A percentile compares a stretch with the other conserved stretches of the same genome.
Conservation (phyloP, 2,329 filamentous ascomycete species). For the Claviceps cyperi region DNA sequence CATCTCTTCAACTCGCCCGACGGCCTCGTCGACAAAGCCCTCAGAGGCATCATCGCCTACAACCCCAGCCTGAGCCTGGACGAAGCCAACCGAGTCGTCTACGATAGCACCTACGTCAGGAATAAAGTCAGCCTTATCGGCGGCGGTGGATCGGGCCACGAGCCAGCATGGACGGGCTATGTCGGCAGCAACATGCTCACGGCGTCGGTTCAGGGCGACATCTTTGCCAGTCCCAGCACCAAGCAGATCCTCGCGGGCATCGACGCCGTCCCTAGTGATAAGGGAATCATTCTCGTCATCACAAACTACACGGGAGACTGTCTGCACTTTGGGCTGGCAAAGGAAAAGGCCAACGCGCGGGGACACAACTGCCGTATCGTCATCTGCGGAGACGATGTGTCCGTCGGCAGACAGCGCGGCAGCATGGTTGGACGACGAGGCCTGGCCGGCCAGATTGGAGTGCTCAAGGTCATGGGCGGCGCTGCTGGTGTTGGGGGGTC, state of each 20-base stretch:
- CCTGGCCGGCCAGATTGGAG: slow-evolving; percentile 44
- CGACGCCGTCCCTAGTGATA: slow-evolving; percentile 36
- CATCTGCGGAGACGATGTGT: slow-evolving; percentile 51
- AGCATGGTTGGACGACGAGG: slow-evolving; percentile 47
- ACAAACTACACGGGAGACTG: slow-evolving; percentile 54
- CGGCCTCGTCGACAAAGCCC: slow-evolving; percentile 36
- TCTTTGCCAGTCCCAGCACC: slow-evolving; percentile 49
- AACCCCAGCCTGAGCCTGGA: slow-evolving; percentile 36
- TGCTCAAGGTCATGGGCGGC: slow-evolving; percentile 42
- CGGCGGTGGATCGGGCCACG: slow-evolving; percentile 43
- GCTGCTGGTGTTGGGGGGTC: slow-evolving; percentile 31
- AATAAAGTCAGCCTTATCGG: slow-evolving; percentile 36
- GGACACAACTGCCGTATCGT: slow-evolving; percentile 42
- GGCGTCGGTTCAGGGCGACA: slow-evolving; percentile 45
- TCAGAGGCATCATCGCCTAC: slow-evolving; percentile 37
- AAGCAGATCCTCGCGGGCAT: slow-evolving; percentile 48
- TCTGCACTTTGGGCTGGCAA: slow-evolving; percentile 45
- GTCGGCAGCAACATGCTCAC: slow-evolving; percentile 48
- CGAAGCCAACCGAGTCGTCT: slow-evolving; percentile 36
- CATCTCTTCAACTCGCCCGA: slow-evolving; percentile 39
- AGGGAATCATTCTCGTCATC: slow-evolving; percentile 44
- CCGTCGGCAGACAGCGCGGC: slow-evolving; percentile 38
- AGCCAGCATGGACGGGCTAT: slow-evolving; percentile 50
- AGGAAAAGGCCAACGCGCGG: slow-evolving; percentile 39
- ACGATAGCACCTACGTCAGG: slow-evolving; percentile 28